These are phyloP conservation scores for Euphorbia celastroides DNA, from an alignment of 441 rosid species.

Conservation along the genomic window DNA sequence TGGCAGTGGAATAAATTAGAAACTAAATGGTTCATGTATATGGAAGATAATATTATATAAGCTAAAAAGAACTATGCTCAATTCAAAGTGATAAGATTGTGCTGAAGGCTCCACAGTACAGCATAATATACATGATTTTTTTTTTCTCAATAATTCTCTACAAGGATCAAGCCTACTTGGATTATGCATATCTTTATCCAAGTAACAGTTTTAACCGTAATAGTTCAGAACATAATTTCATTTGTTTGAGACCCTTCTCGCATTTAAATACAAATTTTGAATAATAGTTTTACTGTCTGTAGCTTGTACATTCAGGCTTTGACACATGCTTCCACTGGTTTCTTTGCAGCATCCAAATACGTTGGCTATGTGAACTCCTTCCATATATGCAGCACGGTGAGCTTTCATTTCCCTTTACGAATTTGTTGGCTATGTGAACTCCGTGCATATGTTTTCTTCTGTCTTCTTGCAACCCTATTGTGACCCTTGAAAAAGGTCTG, in stretches of 20 bases:
- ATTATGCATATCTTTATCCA: neutral
- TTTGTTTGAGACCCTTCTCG: slow-evolving; percentile 1
- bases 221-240: neutral
- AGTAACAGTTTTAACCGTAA: neutral
- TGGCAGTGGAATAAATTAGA: neutral
- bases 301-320: neutral
- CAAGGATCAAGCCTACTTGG: neutral
- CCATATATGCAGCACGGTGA: slow-evolving; percentile 90
- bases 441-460: too few species aligned
- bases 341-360: slow-evolving; percentile 84
- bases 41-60: neutral
- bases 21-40: neutral
- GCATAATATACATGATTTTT: neutral
- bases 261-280: neutral
- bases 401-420: slow-evolving; percentile 15
- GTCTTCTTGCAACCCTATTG: neutral
- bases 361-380: slow-evolving; percentile 89
- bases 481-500: neutral
- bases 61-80: neutral
- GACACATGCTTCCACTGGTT: slow-evolving; percentile 11
- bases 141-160: too few species aligned
- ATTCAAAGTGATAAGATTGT: neutral
- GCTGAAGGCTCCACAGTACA: neutral
- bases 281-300: neutral
- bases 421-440: neutral